Evolutionary conservation across 2,329 filamentous ascomycete species (phyloP).

Genomic region (Pseudovirgaria hyperparasitica): DNA sequence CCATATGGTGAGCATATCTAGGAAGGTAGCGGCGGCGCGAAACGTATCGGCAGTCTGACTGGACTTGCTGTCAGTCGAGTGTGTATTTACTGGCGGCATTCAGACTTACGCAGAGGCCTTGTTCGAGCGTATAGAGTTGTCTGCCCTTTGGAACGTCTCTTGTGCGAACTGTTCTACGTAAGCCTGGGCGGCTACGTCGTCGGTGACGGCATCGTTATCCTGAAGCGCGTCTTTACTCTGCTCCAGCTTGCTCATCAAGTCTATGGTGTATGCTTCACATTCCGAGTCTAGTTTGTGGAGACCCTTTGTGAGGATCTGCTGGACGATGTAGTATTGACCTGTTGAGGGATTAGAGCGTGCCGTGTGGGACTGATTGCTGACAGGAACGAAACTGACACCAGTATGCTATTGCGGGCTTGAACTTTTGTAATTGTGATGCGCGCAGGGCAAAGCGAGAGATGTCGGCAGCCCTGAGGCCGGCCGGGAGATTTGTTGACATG

Average conservation of each 20-base stretch:
- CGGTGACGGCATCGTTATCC: constrained; percentile 69
- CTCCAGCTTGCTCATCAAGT: constrained; percentile 85
- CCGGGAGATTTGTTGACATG: constrained; percentile 64
- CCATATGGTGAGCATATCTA: constrained; percentile 82
- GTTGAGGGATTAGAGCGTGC: constrained; percentile 7
- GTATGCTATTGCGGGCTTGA: constrained; percentile 82
- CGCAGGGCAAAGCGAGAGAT: constrained; percentile 73
- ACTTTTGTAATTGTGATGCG: constrained; percentile 67
- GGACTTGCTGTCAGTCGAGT: constrained; percentile 3
- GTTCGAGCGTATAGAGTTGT: constrained; percentile 68
- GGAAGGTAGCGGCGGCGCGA: constrained; percentile 81
- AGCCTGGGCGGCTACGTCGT: constrained; percentile 76
- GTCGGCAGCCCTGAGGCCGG: constrained; percentile 65
- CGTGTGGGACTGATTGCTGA: constrained; percentile 1
- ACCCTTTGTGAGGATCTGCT: constrained; percentile 72
- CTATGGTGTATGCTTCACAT: constrained; percentile 66
- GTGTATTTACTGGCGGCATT: constrained; percentile 1
- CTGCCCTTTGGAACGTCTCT: constrained; percentile 74
- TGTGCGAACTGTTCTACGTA: constrained; percentile 91
- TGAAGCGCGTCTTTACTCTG: constrained; percentile 61
- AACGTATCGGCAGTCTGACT: constrained; percentile 92
- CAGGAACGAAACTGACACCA: constrained; percentile 58
- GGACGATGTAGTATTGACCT: constrained; percentile 88
- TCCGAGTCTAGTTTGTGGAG: constrained; percentile 71
- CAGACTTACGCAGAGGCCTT: constrained; percentile 60